Evolutionary conservation across 495 filamentous ascomycete genomes (phyloP).

Genomic region (Aspergillus diversus): DNA sequence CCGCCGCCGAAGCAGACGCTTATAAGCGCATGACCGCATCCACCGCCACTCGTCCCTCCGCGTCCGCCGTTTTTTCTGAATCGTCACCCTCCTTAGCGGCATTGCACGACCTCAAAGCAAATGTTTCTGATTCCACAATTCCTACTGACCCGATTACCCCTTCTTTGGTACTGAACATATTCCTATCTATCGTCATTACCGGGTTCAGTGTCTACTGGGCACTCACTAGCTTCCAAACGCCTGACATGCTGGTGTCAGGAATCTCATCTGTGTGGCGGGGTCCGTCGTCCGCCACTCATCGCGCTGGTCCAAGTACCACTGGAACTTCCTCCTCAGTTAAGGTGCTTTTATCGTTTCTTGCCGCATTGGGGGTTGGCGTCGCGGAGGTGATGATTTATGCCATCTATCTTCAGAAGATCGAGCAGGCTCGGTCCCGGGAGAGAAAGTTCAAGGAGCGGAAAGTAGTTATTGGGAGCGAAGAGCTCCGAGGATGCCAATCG

Average conservation of each 20-base stretch:
- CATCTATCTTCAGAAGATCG: conserved; percentile 79
- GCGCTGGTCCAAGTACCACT: neutral
- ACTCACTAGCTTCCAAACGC: conserved; percentile 60
- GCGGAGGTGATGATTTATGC: conserved; percentile 89
- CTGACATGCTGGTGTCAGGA: conserved; percentile 26
- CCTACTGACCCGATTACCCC: conserved; percentile 49
- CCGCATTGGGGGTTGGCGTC: conserved; percentile 66
- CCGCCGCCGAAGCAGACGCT: conserved; percentile 73
- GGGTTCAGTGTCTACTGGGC: conserved; percentile 52
- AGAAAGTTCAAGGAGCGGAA: conserved; percentile 70
- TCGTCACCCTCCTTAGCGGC: conserved; percentile 36
- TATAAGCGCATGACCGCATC: conserved; percentile 70
- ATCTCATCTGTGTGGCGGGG: conserved; percentile 49
- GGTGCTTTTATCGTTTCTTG: conserved; percentile 45
- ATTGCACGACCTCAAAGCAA: conserved; percentile 35
- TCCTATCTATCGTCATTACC: conserved; percentile 50
- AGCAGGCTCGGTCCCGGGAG: conserved; percentile 69
- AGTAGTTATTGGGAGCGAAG: conserved; percentile 62
- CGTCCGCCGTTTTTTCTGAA: conserved; percentile 62
- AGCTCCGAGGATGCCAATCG: conserved; percentile 18
- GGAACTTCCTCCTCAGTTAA: conserved; percentile 39
- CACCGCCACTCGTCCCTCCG: conserved; percentile 32
- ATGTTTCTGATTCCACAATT: conserved; percentile 44
- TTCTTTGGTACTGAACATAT: conserved; percentile 51
- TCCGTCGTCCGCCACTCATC: conserved; percentile 31